These are phyloP conservation scores for Coffea canephora DNA, from an alignment of 257 asterid species.

Conservation along the genomic window DNA sequence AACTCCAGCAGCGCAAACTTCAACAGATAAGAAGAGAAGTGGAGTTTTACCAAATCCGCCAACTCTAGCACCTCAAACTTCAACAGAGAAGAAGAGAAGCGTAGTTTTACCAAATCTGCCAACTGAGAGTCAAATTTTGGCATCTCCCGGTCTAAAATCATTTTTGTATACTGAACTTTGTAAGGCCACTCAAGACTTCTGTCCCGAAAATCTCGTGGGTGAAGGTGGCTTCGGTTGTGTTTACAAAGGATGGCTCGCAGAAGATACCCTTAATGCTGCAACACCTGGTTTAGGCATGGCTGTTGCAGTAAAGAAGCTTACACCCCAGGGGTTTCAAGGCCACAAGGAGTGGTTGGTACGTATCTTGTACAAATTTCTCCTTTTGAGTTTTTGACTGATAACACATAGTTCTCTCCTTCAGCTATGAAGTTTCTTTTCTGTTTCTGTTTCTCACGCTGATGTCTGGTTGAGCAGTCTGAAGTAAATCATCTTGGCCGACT, in stretches of 20 bases:
- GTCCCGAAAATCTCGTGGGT: constrained; percentile 30
- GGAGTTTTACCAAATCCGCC: constrained; percentile 20
- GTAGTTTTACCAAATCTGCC: constrained; percentile 19
- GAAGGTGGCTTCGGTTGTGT: constrained; percentile 52
- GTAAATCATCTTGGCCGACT: constrained; percentile 40
- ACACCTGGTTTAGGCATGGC: constrained; percentile 31
- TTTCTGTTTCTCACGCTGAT: not conserved
- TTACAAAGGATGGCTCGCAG: constrained; percentile 40
- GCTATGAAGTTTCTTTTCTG: not conserved
- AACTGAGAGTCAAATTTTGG: constrained; percentile 36
- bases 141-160: constrained; percentile 36
- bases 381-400: not conserved
- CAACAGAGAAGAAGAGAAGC: constrained; percentile 8
- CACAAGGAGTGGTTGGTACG: constrained; percentile 51
- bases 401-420: not conserved
- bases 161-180: constrained; percentile 32
- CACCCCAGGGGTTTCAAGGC: constrained; percentile 40
- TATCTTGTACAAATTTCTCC: not conserved
- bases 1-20: not conserved
- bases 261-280: constrained; percentile 24
- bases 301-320: constrained; percentile 41
- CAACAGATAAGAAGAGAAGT: constrained; percentile 8
- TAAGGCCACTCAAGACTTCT: constrained; percentile 31
- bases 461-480: constrained; percentile 32
- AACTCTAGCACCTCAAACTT: not conserved